Conservation (phyloP, 192 early-diverging fungal species). For the Lunasporangiospora selenospora region DNA sequence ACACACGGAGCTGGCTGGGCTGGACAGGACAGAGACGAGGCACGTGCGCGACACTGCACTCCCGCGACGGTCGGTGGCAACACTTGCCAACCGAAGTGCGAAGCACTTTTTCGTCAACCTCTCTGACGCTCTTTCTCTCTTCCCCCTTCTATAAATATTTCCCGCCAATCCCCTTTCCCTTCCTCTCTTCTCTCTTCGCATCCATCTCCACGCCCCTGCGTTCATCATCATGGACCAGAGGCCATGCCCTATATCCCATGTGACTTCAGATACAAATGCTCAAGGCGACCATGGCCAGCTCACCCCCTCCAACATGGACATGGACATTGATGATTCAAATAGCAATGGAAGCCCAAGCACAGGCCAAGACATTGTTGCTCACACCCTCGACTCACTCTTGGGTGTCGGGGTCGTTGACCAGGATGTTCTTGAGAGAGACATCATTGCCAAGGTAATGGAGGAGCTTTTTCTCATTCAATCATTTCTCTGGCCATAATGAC, state of each 20-base stretch:
- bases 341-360: neutral
- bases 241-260: too few species aligned
- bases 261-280: too few species aligned
- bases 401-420: conserved; percentile 67
- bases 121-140: neutral
- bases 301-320: too few species aligned
- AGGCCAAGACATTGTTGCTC: conserved; percentile 11
- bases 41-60: too few species aligned
- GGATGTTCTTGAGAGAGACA: conserved; percentile 63
- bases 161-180: neutral
- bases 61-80: conserved; percentile 4
- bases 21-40: too few species aligned
- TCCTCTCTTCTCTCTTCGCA: neutral
- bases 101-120: neutral
- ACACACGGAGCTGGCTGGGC: too few species aligned
- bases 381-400: conserved; percentile 25
- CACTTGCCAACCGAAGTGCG: neutral
- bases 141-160: neutral
- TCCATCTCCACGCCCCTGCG: too few species aligned
- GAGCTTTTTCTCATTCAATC: too few species aligned
- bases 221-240: too few species aligned
- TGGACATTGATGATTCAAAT: too few species aligned
- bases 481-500: too few species aligned
- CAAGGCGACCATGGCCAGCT: too few species aligned
- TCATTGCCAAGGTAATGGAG: conserved; percentile 72